Evolutionary conservation across 202 grass and related monocot genomes (phyloP), one percentile per base, ranked within the genome.

Genomic region (Schoenoplectus triqueter): DNA sequence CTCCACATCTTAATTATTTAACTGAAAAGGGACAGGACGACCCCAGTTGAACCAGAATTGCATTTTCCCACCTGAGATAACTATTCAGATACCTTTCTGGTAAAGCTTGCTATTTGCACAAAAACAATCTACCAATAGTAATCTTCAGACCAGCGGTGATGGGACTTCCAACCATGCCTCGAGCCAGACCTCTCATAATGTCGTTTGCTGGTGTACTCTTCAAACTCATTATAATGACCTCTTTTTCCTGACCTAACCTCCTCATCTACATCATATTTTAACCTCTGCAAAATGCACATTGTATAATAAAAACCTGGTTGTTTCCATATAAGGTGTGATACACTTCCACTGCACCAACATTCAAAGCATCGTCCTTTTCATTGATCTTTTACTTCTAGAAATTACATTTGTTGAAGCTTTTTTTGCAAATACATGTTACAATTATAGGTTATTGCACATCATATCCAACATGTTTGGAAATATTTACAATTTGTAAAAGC

Each of bases 241-340:
- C 80, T 86, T 9, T 82, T 76, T 44, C 81, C 21, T 64, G 66
- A 90, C 90, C 31, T 31, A 31, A 31, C 31, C 31, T 31, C 31
- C 31, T 31, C 31, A 31, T 31, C 31, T 31, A 31, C 31, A 31
- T 31, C 31, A 31, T 31, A 31, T 31, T 31, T 87, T 89, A 92
- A 82, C 11, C 92, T 93, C 95, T 98, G 87, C 69, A 92, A 89
- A 71, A 56, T 85, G 83, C 21, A 82, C 85, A 88, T 22, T 79
- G 52, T 87, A 87, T 51, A 31, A n/a, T 71, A 77, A 44, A 76
- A 68, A 87, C 73, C 31, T 31, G 82, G 86, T 71, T 20, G 17
- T n/a, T 39, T 80, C 52, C 41, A 40, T 57, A 45, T 40, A 49
- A 15, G 2, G 47, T 48, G 7, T 40, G 21, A 82, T 18, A 67